Evolutionary conservation across 805 yeast species (phyloP), one percentile per base, ranked within the genome.

Genomic region (Starmerella gropengiesseri): DNA sequence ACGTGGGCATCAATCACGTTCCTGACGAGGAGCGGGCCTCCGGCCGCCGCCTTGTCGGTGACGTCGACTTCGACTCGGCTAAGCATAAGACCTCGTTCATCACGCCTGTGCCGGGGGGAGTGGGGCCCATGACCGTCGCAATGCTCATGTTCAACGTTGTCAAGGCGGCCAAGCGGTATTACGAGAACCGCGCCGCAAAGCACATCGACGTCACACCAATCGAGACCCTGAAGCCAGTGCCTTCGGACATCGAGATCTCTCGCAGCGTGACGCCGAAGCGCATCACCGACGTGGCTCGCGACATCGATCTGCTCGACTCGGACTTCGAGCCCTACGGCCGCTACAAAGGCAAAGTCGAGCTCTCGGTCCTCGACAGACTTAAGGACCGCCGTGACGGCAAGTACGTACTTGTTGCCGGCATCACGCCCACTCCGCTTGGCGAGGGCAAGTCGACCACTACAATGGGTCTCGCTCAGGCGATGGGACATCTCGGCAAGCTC

Each of bases 31-130:
- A 77, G 31, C 79, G 75, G 53, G 82, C 82, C 62, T 74, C 81
- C 12, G 96, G 96, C 30, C 74, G 69, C 58, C 75, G 77, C 57
- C 69, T 91, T 56, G 94, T 85, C 11, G 98, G 98, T 46, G 98
- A 89, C 61, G 96, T 85, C 34, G 95, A 87, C 56, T 50, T 44
- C 40, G 86, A 70, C 55, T 80, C 69, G 37, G 67, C 77, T 22
- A 85, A 81, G 43, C 62, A 69, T 39, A 59, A 65, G 41, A 91
- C 87, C 4, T 66, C 78, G 11, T 74, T 71, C 55, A 71, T 89
- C 50, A 87, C 97, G 4, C 97, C 98, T 9, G 98, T 89, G 37
- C 98, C 98, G 19, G 97, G 97, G 57, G 97, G 97, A 55, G 97
- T 89, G 47, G 98, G 98, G 31, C 98, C 98, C 52, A 89, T 89